Conservation (phyloP, 2,329 filamentous ascomycete genomes). For the Amesomyces nigricolor region DNA sequence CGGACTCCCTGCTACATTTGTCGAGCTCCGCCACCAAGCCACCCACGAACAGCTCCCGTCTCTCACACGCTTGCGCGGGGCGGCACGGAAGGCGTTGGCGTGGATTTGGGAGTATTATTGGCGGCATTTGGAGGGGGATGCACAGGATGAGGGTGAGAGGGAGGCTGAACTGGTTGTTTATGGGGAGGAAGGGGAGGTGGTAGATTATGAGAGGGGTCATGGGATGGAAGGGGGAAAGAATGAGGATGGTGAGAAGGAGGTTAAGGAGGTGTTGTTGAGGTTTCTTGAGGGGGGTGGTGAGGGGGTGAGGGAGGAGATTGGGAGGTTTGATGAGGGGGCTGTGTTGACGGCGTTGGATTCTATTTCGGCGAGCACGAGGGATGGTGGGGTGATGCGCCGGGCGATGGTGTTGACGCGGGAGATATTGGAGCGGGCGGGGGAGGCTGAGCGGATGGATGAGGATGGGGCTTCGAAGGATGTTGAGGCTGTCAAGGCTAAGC, state of each 20-base stretch:
- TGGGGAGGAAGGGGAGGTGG: not conserved
- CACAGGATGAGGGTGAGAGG: slow-evolving; percentile 13
- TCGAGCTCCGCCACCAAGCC: slow-evolving; percentile 83
- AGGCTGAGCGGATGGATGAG: slow-evolving; percentile 16
- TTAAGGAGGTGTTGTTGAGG: slow-evolving; percentile 4
- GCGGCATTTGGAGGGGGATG: slow-evolving; percentile 41
- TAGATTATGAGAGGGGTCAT: not conserved
- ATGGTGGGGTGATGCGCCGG: slow-evolving; percentile 40
- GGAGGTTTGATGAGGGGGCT: slow-evolving; percentile 33
- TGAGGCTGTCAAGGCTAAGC: slow-evolving; percentile 26
- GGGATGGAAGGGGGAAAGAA: not conserved
- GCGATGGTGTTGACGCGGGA: slow-evolving; percentile 41
- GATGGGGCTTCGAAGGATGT: slow-evolving; percentile 2
- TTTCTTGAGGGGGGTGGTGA: slow-evolving; percentile 14
- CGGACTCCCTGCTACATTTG: slow-evolving; percentile 69
- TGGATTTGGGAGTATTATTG: slow-evolving; percentile 95
- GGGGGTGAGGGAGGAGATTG: slow-evolving; percentile 30
- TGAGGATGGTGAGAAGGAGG: not conserved
- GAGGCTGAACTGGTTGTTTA: not conserved
- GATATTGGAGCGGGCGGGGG: slow-evolving; percentile 31
- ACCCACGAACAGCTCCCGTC: slow-evolving; percentile 84
- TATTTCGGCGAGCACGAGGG: slow-evolving; percentile 37
- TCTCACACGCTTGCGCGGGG: slow-evolving; percentile 64
- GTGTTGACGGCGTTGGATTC: slow-evolving; percentile 37
- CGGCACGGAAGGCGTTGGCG: slow-evolving; percentile 61